Base-by-base conservation (phyloP, 345 rosid species). In the Turritis glabra region DNA sequence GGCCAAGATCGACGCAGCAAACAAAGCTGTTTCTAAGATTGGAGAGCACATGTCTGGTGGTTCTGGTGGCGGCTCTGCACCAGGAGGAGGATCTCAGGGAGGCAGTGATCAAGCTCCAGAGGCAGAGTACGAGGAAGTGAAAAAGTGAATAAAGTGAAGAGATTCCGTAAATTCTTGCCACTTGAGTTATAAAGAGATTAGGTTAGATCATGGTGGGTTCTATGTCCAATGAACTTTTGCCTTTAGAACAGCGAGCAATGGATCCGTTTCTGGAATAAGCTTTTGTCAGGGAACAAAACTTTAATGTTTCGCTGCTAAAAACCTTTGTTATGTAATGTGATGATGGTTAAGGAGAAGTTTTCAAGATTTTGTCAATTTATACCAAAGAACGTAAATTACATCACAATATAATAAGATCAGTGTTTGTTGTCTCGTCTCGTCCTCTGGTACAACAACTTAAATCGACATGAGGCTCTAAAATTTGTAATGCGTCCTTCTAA, bases 71-170 rank as follows among this genome's bases (percentile, higher is more conserved):
- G 78, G 80, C 12, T 48, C 88, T 37, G 71, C 83, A 22, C 67
- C 92, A 3, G 90, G 86, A 33, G 95, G 90, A 30, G 89, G 90
- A 15, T 67, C 87, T 11, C 82, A 82, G 60, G 92, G 90, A 52
- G 95, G 96, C 21, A 90, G 85, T 11, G 95, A 93, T 3, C 87
- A 85, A 77, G 55, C 98, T 30, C 81, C 87, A 0, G 98, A 93
- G 71, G 97, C 97, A 0, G 98, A 93, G 40, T 93, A 84, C 21
- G 93, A 93, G 83, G 98, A 90, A 77, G 93, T 78, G 69, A 90
- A 84, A 72, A 90, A 90, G 82, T 90, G 81, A 84, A 54, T 52
- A 70, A 85, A 88, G 82, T 90, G 80, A 83, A 26, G 60, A 22
- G 22, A 18, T 21, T 50, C 11, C 19, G 25, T 56, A 25, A 33